Evolutionary conservation across 1,139 yeast genomes (phyloP).

Genomic region (Yarrowia galli): DNA sequence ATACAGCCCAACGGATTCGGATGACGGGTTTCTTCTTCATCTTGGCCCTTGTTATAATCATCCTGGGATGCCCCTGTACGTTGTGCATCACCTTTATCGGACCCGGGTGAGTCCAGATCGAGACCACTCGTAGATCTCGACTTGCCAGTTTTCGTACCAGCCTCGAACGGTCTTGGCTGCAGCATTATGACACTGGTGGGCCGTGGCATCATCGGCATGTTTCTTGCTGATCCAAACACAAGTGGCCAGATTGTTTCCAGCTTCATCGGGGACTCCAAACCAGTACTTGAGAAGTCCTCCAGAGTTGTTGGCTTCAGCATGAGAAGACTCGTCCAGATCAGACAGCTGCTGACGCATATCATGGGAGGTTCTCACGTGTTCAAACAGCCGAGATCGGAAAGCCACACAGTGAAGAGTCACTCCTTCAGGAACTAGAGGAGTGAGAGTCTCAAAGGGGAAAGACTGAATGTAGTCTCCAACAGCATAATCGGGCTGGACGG

Average conservation of each 20-base stretch:
- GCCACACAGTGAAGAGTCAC: constrained; percentile 24
- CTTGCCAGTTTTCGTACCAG: constrained; percentile 43
- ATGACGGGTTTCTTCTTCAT: neutral
- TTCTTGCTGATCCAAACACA: constrained; percentile 42
- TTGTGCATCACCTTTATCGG: neutral
- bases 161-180: constrained; percentile 42
- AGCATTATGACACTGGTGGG: constrained; percentile 42
- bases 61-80: constrained; percentile 35
- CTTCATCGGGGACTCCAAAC: constrained; percentile 43
- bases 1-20: constrained; percentile 30
- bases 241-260: constrained; percentile 43
- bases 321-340: constrained; percentile 42
- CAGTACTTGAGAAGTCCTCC: constrained; percentile 44
- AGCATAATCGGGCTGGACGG: constrained; percentile 12
- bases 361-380: constrained; percentile 36
- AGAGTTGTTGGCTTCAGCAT: constrained; percentile 42
- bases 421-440: constrained; percentile 3
- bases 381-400: constrained; percentile 23
- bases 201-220: constrained; percentile 43
- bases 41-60: no score
- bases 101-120: neutral
- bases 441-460: constrained; percentile 11
- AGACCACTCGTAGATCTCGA: constrained; percentile 41
- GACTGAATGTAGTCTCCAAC: neutral
- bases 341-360: constrained; percentile 42